Base-by-base conservation (phyloP, 352 stramenopile genomes). In the Globisporangium takayamanum region DNA sequence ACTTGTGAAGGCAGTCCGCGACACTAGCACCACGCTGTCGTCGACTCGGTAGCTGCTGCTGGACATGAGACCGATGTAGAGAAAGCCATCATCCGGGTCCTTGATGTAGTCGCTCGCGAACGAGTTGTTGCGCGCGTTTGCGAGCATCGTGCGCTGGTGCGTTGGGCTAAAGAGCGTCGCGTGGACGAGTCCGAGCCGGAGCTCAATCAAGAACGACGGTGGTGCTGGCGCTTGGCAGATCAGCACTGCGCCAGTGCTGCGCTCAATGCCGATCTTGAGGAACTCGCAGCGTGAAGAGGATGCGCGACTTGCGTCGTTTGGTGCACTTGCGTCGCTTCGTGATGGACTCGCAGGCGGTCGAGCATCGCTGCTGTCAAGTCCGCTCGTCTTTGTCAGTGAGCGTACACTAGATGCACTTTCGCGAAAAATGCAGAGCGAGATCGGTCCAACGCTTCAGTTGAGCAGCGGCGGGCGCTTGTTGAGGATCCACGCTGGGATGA, bases 81-180 rank as follows among this genome's bases (percentile, higher is more conserved):
- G 63, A 50, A 85, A 92, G 11, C 82, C 80, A 52, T 92, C 80
- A 55, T 72, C 69, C 0, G 66, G 69, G 28, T 84, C 72, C 16
- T 69, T 72, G 36, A 90, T 92, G 64, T 87, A 88, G 46, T 87
- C 75, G 44, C 67, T 84, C 28, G 71, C 71, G 41, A 89, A 74
- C 58, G 67, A 74, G 42, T 82, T 88, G 59, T 69, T 73, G 16
- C 68, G 66, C 33, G 41, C 59, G 50, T 36, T 51, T 22, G 3
- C 26, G 36, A 57, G 42, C 25, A 48, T 54, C 12, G 42, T 49
- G 12, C 49, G 45, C 39, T 50, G 25, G 16, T 59, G 45, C 50
- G 49, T 55, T 12, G 73, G 53, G 47, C 66, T 63, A 39, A 76
- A 63, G 10, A 90, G 57, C 16, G 66, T 72, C 2, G 72, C 73